Percentiles rank a stretch among this genome's conserved stretches.
Conservation (phyloP, 495 filamentous ascomycete species). For the Bacidia rubella region DNA sequence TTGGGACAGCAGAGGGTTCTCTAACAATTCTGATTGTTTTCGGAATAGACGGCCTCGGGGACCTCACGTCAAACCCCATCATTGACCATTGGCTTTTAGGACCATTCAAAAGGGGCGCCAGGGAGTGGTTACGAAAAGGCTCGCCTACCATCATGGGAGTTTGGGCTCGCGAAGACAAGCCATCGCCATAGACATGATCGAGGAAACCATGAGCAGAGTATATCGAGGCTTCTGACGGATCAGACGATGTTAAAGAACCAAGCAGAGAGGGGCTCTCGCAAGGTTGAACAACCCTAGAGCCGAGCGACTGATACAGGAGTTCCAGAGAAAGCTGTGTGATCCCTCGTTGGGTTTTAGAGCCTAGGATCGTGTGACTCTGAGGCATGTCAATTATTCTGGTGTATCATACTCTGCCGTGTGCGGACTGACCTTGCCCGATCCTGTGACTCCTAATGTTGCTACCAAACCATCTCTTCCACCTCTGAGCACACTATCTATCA, state of each 20-base stretch:
- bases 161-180: conserved; percentile 56
- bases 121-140: conserved; percentile 1
- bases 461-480: conserved; percentile 79
- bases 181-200: conserved; percentile 63
- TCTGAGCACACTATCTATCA: conserved; percentile 67
- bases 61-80: conserved; percentile 10
- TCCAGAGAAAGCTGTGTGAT: conserved; percentile 86
- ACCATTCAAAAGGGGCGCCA: conserved; percentile 6
- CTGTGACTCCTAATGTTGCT: conserved; percentile 88
- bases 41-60: conserved; percentile 6
- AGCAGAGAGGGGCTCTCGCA: conserved; percentile 49
- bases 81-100: conserved; percentile 19
- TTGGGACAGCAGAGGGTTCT: conserved; percentile 22
- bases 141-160: conserved; percentile 69
- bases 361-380: conserved; percentile 93
- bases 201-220: conserved; percentile 64
- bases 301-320: conserved; percentile 69
- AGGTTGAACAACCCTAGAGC: conserved; percentile 45
- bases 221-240: conserved; percentile 75
- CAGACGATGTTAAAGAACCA: conserved; percentile 57
- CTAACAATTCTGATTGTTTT: conserved; percentile 29
- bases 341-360: conserved; percentile 72
- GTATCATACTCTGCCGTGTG: neutral
- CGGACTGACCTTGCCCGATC: conserved; percentile 72
- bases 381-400: conserved; percentile 16